phyloP scores from a whole-genome alignment of 306 rosid species.

The Cercis canadensis region DNA sequence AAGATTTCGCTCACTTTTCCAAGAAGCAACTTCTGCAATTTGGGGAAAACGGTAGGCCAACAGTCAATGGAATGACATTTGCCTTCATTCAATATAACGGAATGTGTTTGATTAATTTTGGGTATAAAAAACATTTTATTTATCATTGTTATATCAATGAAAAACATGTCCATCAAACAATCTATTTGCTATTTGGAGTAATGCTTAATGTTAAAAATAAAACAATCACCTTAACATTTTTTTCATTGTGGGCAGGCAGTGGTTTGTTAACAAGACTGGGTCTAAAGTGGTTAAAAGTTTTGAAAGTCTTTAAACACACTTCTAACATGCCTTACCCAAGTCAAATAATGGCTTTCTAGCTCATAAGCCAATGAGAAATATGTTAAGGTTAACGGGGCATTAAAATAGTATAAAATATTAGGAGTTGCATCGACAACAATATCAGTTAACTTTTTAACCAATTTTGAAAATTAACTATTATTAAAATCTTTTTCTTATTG shows the following conservation, averaged over 20 bases:
- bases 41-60: conserved; percentile 66
- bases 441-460: too few relatives aligned
- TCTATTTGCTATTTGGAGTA: neutral
- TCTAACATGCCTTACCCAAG: too few relatives aligned
- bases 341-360: too few relatives aligned
- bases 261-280: too few relatives aligned
- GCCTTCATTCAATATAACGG: conserved; percentile 45
- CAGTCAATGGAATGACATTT: conserved; percentile 51
- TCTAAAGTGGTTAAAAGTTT: too few relatives aligned
- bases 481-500: too few relatives aligned
- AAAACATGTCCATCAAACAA: too few relatives aligned
- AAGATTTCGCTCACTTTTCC: conserved; percentile 54
- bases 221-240: neutral
- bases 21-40: conserved; percentile 58
- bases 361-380: neutral
- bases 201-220: conserved; percentile 6
- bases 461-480: too few relatives aligned
- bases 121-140: neutral
- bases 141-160: neutral
- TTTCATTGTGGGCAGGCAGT: conserved; percentile 10
- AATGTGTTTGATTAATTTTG: conserved; percentile 26
- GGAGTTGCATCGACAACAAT: neutral
- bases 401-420: neutral
- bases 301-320: too few relatives aligned
- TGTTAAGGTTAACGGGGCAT: neutral